Conservation (phyloP, 2,329 filamentous ascomycete species). For the Penicillium griseofulvum region DNA sequence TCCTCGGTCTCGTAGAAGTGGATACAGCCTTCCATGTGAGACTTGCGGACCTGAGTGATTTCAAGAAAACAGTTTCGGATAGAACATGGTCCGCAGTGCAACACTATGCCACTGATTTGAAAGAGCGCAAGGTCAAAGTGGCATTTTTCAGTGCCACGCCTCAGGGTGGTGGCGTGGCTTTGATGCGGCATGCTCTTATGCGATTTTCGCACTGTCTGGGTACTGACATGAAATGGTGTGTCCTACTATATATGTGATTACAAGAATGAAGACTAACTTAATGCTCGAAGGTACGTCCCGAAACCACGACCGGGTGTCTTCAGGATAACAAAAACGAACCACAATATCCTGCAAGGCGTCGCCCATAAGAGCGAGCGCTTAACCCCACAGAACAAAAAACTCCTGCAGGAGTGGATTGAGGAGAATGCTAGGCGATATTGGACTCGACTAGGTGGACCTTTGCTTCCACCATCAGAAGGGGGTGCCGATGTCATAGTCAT, state of each 20-base stretch:
- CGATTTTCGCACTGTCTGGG: slow-evolving; percentile 66
- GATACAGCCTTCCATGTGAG: slow-evolving; percentile 65
- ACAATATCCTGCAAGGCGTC: slow-evolving; percentile 84
- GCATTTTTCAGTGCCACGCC: slow-evolving; percentile 79
- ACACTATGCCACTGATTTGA: slow-evolving; percentile 62
- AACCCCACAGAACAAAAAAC: slow-evolving; percentile 57
- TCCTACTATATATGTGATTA: background rate
- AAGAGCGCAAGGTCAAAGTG: slow-evolving; percentile 63
- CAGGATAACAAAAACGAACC: slow-evolving; percentile 79
- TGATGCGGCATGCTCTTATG: slow-evolving; percentile 77
- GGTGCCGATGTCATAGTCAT: slow-evolving; percentile 75
- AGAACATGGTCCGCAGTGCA: slow-evolving; percentile 66
- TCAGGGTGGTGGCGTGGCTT: slow-evolving; percentile 76
- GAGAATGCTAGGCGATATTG: slow-evolving; percentile 75
- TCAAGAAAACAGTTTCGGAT: slow-evolving; percentile 59
- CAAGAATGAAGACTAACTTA: slow-evolving; percentile 7
- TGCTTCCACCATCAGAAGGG: slow-evolving; percentile 63
- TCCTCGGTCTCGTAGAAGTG: slow-evolving; percentile 67
- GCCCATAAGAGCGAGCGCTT: slow-evolving; percentile 64
- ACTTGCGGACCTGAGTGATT: slow-evolving; percentile 57
- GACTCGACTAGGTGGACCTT: slow-evolving; percentile 65
- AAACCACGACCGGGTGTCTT: slow-evolving; percentile 78
- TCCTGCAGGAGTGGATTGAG: slow-evolving; percentile 69
- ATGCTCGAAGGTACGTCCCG: slow-evolving; percentile 60
- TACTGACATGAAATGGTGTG: slow-evolving; percentile 72